Percentiles rank a stretch among this genome's conserved stretches.
phyloP scores from a whole-genome alignment of 2,329 filamentous ascomycete species.

The Penicillium sp. region DNA sequence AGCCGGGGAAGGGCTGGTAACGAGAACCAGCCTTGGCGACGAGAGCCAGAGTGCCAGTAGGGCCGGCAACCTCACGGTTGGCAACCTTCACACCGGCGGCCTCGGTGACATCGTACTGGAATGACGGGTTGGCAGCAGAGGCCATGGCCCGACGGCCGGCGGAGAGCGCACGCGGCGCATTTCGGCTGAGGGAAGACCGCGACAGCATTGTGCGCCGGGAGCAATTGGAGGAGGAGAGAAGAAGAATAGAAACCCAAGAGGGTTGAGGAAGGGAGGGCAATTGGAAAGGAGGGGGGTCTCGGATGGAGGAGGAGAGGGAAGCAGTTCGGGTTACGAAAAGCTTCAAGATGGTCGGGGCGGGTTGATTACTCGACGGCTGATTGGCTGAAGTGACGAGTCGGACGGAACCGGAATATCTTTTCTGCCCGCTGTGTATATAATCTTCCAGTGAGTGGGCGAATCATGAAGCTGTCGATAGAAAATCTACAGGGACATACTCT shows the following conservation, averaged over 20 bases:
- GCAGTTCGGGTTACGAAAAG: constrained; percentile 43
- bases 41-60: constrained; percentile 86
- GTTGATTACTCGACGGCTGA: constrained; percentile 42
- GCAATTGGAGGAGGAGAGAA: constrained; percentile 39
- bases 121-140: constrained; percentile 68
- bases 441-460: background rate
- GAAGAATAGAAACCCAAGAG: constrained; percentile 38
- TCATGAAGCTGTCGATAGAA: background rate
- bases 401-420: constrained; percentile 42
- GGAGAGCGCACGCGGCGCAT: constrained; percentile 64
- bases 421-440: constrained; percentile 3
- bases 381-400: constrained; percentile 43
- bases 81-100: constrained; percentile 88
- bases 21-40: constrained; percentile 93
- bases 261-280: constrained; percentile 34
- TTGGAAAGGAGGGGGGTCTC: constrained; percentile 25
- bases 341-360: constrained; percentile 44
- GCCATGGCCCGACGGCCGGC: constrained; percentile 64
- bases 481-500: background rate
- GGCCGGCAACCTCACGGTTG: constrained; percentile 82
- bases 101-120: constrained; percentile 85
- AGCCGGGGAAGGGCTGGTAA: constrained; percentile 85
- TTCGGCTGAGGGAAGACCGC: constrained; percentile 65
- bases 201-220: constrained; percentile 66
- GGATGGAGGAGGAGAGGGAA: constrained; percentile 24